phyloP scores from a whole-genome alignment of 257 asterid species.

The Nicotiana noctiflora region DNA sequence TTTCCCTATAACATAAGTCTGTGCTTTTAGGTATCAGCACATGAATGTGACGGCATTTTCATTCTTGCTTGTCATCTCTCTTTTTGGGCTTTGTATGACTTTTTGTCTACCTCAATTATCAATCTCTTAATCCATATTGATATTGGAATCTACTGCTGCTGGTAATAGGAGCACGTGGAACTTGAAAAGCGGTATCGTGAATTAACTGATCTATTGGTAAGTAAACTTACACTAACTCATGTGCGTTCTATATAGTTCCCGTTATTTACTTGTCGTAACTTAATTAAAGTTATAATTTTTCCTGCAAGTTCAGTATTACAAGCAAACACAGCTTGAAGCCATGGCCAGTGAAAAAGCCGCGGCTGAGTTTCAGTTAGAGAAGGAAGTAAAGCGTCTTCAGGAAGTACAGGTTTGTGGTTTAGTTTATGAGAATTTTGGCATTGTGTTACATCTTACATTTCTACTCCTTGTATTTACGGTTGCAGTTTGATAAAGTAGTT shows the following conservation, averaged over 20 bases:
- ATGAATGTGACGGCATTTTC: neutral
- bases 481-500: neutral
- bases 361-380: conserved; percentile 98
- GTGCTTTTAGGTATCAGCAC: neutral
- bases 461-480: neutral
- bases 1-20: neutral
- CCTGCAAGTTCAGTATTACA: conserved; percentile 62
- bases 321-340: conserved; percentile 97
- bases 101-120: neutral
- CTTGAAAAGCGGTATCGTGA: conserved; percentile 99
- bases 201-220: conserved; percentile 93
- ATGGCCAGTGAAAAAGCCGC: conserved; percentile 99
- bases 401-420: conserved; percentile 68
- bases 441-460: neutral
- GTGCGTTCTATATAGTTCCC: neutral
- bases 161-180: conserved; percentile 87
- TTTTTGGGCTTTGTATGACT: conserved; percentile 1
- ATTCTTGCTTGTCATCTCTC: neutral
- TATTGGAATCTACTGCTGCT: neutral
- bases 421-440: conserved; percentile 12
- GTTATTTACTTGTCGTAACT: neutral
- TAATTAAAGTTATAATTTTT: conserved; percentile 1
- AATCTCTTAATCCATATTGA: neutral
- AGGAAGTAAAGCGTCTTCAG: conserved; percentile 77
- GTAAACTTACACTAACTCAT: conserved; percentile 4